These are phyloP conservation scores for Vaccinium darrowii DNA, from an alignment of 148 eudicot species.

Conservation along the genomic window DNA sequence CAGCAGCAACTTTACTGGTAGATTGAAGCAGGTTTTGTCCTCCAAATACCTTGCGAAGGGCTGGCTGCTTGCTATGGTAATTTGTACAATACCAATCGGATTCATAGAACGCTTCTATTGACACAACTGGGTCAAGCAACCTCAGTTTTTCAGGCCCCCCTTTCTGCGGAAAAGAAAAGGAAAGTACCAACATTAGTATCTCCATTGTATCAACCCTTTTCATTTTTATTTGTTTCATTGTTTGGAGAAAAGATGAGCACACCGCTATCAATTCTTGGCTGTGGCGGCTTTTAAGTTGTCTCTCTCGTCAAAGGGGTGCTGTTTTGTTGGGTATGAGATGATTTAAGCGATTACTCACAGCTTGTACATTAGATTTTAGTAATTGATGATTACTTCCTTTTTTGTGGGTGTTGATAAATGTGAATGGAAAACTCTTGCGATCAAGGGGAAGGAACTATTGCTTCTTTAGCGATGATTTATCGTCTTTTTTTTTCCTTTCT, in stretches of 20 bases:
- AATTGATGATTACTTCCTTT: background rate
- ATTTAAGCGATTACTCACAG: background rate
- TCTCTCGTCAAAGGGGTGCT: background rate
- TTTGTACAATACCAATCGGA: conserved; percentile 9
- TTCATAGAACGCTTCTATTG: background rate
- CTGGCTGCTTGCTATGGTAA: background rate
- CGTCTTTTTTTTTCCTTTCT: background rate
- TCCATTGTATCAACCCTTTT: conserved; percentile 2
- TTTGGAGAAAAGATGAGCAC: background rate
- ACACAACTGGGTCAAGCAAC: conserved; percentile 4
- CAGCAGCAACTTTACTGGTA: conserved; percentile 10
- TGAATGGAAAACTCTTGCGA: background rate
- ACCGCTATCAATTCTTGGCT: background rate
- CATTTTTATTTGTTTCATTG: conserved; percentile 15
- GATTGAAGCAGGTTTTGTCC: conserved; percentile 12
- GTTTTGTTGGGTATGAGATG: background rate
- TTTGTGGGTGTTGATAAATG: background rate
- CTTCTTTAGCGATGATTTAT: background rate
- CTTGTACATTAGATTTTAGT: background rate
- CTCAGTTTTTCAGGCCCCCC: conserved; percentile 6
- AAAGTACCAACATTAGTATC: background rate
- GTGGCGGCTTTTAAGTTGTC: background rate
- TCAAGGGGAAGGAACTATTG: background rate
- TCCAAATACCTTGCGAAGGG: conserved; percentile 11
- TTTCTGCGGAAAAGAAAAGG: background rate